Conservation (phyloP, 1,284 basidiomycete species). For the Tilletiopsis washingtonensis region DNA sequence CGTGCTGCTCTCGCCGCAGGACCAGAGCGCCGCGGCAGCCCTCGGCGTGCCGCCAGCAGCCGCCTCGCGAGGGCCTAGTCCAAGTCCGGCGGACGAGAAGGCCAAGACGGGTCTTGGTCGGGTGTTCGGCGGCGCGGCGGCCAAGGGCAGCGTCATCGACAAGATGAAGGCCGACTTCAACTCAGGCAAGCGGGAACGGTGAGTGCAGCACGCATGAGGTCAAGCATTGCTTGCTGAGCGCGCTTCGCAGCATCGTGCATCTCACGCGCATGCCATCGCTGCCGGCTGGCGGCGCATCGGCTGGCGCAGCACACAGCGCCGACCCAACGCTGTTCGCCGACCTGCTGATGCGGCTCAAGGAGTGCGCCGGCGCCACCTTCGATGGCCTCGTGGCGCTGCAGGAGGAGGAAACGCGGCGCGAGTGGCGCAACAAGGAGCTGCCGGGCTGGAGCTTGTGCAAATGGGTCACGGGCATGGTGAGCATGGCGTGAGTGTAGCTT, state of each 20-base stretch:
- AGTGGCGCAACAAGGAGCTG: slow-evolving; percentile 8
- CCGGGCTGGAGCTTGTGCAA: slow-evolving; percentile 47
- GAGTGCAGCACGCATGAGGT: slow-evolving; percentile 16
- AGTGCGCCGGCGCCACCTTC: slow-evolving; percentile 72
- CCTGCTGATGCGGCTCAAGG: slow-evolving; percentile 78
- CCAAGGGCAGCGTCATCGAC: slow-evolving; percentile 76
- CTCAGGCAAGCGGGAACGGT: slow-evolving; percentile 70
- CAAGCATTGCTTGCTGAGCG: background rate
- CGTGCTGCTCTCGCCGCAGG: slow-evolving; percentile 36
- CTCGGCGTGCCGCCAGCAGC: slow-evolving; percentile 49
- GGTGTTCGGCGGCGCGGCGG: slow-evolving; percentile 62
- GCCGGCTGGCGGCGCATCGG: slow-evolving; percentile 51
- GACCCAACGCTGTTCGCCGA: slow-evolving; percentile 84
- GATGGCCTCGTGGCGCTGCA: slow-evolving; percentile 59
- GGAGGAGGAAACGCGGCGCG: slow-evolving; percentile 17
- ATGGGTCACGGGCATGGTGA: slow-evolving; percentile 70
- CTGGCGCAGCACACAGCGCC: slow-evolving; percentile 51
- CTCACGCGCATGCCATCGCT: slow-evolving; percentile 16
- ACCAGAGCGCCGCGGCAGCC: slow-evolving; percentile 4
- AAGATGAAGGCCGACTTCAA: slow-evolving; percentile 92
- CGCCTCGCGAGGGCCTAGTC: slow-evolving; percentile 49
- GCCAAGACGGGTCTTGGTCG: slow-evolving; percentile 30
- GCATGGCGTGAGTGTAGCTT: no score
- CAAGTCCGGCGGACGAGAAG: slow-evolving; percentile 1
- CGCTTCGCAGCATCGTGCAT: slow-evolving; percentile 12